Evolutionary conservation across 495 filamentous ascomycete species (phyloP).

Genomic region (Neurospora tetrasperma): DNA sequence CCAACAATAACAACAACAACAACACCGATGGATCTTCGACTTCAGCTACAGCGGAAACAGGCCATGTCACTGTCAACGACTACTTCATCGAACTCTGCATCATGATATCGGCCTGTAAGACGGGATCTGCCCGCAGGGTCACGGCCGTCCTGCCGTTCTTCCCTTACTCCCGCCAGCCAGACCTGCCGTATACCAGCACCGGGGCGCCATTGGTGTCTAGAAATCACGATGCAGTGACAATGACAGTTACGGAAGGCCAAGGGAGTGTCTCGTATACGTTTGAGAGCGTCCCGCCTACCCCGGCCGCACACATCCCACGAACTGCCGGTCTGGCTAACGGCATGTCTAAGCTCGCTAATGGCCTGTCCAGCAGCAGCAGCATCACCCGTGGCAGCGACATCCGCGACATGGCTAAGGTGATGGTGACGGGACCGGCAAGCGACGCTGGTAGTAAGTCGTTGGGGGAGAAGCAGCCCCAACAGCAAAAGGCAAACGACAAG

Average conservation of each 20-base stretch:
- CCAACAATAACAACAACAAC: neutral
- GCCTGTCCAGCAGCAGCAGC: constrained; percentile 43
- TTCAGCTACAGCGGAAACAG: neutral
- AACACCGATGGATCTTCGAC: neutral
- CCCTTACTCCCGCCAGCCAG: constrained; percentile 89
- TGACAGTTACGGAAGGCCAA: constrained; percentile 49
- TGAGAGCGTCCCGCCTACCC: constrained; percentile 82
- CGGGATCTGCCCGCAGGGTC: constrained; percentile 80
- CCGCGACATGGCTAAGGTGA: neutral
- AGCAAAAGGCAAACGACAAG: constrained; percentile 25
- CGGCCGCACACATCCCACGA: constrained; percentile 55
- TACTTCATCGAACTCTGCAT: constrained; percentile 93
- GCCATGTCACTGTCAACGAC: constrained; percentile 75
- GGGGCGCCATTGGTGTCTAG: constrained; percentile 59
- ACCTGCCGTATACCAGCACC: constrained; percentile 89
- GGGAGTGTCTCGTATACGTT: constrained; percentile 71
- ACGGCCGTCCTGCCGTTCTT: constrained; percentile 93
- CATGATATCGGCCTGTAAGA: constrained; percentile 95
- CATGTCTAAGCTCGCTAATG: constrained; percentile 46
- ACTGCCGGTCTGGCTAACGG: constrained; percentile 53
- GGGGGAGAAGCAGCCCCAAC: constrained; percentile 19
- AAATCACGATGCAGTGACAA: constrained; percentile 6
- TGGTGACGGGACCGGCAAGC: neutral
- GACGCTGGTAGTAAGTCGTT: neutral
- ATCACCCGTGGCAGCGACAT: constrained; percentile 16